phyloP scores from a whole-genome alignment of 495 filamentous ascomycete genomes.

The Annulohypoxylon maeteangense region DNA sequence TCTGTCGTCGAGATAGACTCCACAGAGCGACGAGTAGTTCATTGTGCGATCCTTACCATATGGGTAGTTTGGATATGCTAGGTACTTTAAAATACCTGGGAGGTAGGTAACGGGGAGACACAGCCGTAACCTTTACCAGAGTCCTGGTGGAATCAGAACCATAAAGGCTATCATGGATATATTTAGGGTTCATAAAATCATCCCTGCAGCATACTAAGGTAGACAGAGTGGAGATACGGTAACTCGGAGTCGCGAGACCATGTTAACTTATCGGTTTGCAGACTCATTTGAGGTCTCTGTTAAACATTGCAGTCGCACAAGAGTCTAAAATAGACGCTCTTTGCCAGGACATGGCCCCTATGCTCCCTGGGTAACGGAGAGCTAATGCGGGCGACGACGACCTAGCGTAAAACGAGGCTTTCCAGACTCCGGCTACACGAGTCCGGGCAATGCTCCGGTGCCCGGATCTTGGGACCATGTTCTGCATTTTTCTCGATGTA shows the following conservation, averaged over 20 bases:
- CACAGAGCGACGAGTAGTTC: slow-evolving; percentile 5
- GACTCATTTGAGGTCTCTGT: background rate
- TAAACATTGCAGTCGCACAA: background rate
- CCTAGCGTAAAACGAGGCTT: slow-evolving; percentile 5
- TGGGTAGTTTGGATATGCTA: background rate
- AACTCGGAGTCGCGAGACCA: background rate
- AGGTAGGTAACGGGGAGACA: background rate
- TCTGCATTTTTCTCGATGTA: slow-evolving; percentile 21
- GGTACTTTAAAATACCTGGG: background rate
- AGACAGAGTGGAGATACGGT: background rate
- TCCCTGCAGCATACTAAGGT: background rate
- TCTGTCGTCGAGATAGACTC: slow-evolving; percentile 15
- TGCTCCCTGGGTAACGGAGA: background rate
- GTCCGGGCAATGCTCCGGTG: slow-evolving; percentile 1
- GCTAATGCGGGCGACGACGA: background rate
- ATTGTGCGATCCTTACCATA: background rate
- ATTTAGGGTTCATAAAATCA: background rate
- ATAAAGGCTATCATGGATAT: background rate
- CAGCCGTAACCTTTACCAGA: background rate
- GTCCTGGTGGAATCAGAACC: background rate
- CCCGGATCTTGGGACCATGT: slow-evolving; percentile 27
- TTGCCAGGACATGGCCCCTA: background rate
- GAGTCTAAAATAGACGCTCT: background rate
- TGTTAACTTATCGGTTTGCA: background rate
- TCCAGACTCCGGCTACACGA: background rate